Percentiles rank a stretch among this genome's conserved stretches.
These are phyloP conservation scores for Paraleonurus japonicus DNA, from an alignment of 257 asterid species.

Conservation along the genomic window DNA sequence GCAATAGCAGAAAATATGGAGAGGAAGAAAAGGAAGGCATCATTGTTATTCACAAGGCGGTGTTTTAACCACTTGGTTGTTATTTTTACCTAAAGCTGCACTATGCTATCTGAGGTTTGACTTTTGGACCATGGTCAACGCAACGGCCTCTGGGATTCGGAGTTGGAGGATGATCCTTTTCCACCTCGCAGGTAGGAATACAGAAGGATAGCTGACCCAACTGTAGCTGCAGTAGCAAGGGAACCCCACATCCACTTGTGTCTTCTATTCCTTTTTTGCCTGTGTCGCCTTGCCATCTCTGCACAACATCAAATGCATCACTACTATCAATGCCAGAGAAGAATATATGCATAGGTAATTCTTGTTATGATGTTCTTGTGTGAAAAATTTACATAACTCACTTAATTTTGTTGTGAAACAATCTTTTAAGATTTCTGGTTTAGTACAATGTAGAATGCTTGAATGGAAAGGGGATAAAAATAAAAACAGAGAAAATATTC, in stretches of 20 bases:
- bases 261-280: constrained; percentile 70
- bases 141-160: constrained; percentile 23
- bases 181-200: constrained; percentile 68
- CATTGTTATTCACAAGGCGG: constrained; percentile 45
- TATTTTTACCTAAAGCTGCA: constrained; percentile 30
- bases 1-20: constrained; percentile 28
- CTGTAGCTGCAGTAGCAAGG: constrained; percentile 54
- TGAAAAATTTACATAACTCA: not conserved
- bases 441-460: not conserved
- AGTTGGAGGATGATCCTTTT: constrained; percentile 42
- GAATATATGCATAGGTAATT: not conserved
- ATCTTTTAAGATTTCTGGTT: not conserved
- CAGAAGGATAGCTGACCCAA: constrained; percentile 62
- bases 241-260: constrained; percentile 78
- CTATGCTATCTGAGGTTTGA: constrained; percentile 31
- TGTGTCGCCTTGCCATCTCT: constrained; percentile 70
- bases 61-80: constrained; percentile 36
- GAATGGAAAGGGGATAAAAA: not conserved
- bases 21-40: constrained; percentile 20
- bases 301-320: constrained; percentile 12
- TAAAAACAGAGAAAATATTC: not conserved
- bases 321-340: not conserved
- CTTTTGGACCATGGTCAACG: constrained; percentile 32
- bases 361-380: not conserved
- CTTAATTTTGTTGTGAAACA: not conserved